Percentiles rank a stretch among this genome's conserved stretches.
Evolutionary conservation across 306 rosid species (phyloP).

Genomic region (Rubus parviflorus): DNA sequence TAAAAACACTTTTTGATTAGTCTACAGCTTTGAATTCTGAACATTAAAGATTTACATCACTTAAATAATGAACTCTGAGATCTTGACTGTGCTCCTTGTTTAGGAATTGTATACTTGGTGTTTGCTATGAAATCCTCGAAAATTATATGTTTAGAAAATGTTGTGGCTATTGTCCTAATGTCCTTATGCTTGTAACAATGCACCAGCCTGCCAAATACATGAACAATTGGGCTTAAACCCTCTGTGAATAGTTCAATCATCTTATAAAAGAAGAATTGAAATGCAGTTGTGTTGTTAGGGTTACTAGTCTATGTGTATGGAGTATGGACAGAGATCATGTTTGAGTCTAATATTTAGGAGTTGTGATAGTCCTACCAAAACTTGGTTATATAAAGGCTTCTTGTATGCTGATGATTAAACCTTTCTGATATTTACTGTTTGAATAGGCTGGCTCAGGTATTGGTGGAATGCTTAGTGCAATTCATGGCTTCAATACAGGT

Average conservation of each 20-base stretch:
- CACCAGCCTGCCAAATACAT: neutral
- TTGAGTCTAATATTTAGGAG: neutral
- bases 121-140: neutral
- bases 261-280: neutral
- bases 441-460: slow-evolving; percentile 79
- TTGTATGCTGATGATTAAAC: slow-evolving; percentile 8
- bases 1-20: neutral
- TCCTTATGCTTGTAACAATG: neutral
- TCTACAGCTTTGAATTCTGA: neutral
- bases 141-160: too few relatives aligned
- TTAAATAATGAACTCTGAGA: neutral
- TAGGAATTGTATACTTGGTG: neutral
- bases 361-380: neutral
- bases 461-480: slow-evolving; percentile 81
- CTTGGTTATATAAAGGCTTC: neutral
- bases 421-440: slow-evolving; percentile 17
- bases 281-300: neutral
- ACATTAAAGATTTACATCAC: neutral
- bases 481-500: slow-evolving; percentile 77
- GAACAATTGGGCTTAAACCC: neutral
- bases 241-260: neutral
- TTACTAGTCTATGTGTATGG: neutral
- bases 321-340: neutral
- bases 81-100: neutral
- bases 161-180: neutral